phyloP scores from a whole-genome alignment of 768 basidiomycete genomes.

The Pleurotus djamor region DNA sequence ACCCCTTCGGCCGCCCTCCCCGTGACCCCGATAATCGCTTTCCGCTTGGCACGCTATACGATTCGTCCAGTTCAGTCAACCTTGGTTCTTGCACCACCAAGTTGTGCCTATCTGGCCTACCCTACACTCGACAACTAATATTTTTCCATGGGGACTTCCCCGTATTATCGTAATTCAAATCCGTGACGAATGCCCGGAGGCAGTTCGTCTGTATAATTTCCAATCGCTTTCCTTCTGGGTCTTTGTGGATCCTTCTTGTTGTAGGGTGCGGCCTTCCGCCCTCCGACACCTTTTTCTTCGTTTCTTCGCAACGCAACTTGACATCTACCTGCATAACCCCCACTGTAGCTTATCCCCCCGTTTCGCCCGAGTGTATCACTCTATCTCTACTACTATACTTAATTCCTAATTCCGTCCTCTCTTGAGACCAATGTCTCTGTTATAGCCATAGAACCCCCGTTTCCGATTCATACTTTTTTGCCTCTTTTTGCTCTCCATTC shows the following conservation, averaged over 20 bases:
- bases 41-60: background rate
- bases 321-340: background rate
- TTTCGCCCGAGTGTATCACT: background rate
- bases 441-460: constrained; percentile 5
- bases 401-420: constrained; percentile 1
- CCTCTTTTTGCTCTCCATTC: too few relatives aligned
- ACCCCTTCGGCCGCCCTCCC: background rate
- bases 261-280: background rate
- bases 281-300: background rate
- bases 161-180: background rate
- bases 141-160: background rate
- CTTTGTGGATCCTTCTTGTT: background rate
- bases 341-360: constrained; percentile 6
- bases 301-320: background rate
- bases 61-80: background rate
- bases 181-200: background rate
- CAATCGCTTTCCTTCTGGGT: background rate
- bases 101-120: background rate
- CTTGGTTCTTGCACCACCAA: background rate
- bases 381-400: background rate
- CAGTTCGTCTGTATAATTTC: constrained; percentile 1
- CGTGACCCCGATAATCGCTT: background rate
- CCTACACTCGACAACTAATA: background rate
- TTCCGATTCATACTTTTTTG: too few relatives aligned
- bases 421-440: background rate